Conservation (phyloP, 257 asterid genomes). For the Plectranthus barbatus region DNA sequence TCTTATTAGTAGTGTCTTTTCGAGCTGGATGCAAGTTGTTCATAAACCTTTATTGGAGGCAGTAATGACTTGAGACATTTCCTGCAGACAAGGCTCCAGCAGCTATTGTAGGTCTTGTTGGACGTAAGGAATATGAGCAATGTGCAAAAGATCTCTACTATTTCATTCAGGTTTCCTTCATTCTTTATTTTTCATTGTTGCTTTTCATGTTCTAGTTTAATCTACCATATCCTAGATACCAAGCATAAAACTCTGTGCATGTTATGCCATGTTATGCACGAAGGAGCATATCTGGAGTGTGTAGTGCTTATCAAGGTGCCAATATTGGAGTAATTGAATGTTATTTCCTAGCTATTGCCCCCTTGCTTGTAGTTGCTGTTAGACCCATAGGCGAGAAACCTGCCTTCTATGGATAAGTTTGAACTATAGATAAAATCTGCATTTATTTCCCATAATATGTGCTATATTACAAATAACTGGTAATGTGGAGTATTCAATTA, state of each 20-base stretch:
- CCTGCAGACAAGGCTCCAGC: slow-evolving; percentile 87
- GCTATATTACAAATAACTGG: not conserved
- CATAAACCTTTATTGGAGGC: not conserved
- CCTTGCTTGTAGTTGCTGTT: not conserved
- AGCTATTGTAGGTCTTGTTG: slow-evolving; percentile 86
- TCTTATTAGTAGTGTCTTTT: not conserved
- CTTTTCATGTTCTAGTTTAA: not conserved
- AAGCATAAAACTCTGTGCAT: not conserved
- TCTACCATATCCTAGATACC: not conserved
- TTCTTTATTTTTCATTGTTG: not conserved
- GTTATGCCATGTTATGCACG: not conserved
- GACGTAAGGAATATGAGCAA: slow-evolving; percentile 76
- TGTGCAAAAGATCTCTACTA: slow-evolving; percentile 88
- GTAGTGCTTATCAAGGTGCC: not conserved
- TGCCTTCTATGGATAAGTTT: not conserved
- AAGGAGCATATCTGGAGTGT: not conserved
- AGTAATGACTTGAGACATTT: slow-evolving; percentile 6
- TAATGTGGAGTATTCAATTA: not conserved
- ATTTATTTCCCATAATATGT: too few species aligned
- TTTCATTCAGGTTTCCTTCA: slow-evolving; percentile 76
- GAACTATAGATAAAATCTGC: not conserved
- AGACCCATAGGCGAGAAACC: not conserved
- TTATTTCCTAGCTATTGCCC: not conserved
- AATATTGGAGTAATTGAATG: not conserved
- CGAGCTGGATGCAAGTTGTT: not conserved